A percentile compares a stretch with the other conserved stretches of the same genome.
phyloP scores from a whole-genome alignment of 2,329 filamentous ascomycete genomes.

The Huntiella moniliformis region DNA sequence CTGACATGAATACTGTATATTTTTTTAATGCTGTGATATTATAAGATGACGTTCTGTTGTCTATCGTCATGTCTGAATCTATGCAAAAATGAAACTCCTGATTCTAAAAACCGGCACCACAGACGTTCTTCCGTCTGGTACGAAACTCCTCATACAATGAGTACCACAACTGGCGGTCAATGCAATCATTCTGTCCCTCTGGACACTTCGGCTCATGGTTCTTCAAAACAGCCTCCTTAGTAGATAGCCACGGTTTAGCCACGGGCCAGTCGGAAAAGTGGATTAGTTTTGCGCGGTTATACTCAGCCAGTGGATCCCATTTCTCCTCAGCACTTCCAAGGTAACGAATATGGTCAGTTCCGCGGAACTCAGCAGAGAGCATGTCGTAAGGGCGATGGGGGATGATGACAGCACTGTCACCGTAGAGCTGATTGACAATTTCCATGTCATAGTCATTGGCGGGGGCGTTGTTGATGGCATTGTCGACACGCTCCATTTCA shows the following conservation, averaged over 20 bases:
- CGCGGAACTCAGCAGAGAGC: constrained; percentile 41
- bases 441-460: constrained; percentile 45
- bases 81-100: too few species aligned
- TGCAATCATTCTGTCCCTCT: constrained; percentile 29
- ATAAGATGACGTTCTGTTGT: too few species aligned
- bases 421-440: constrained; percentile 43
- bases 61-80: too few species aligned
- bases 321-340: constrained; percentile 22
- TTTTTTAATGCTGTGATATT: too few species aligned
- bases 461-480: constrained; percentile 14
- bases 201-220: constrained; percentile 12
- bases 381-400: constrained; percentile 45
- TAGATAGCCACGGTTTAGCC: constrained; percentile 35
- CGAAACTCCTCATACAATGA: constrained; percentile 31
- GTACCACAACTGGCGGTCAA: constrained; percentile 13
- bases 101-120: neutral
- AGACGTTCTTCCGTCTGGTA: neutral
- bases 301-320: constrained; percentile 35
- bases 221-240: constrained; percentile 3
- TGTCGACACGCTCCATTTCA: constrained; percentile 25
- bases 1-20: too few species aligned
- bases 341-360: constrained; percentile 26
- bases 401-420: constrained; percentile 37
- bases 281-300: constrained; percentile 43
- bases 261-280: constrained; percentile 16